A percentile compares a stretch with the other conserved stretches of the same genome.
phyloP scores from a whole-genome alignment of 179 eudicot species.

The Spergularia azorica region DNA sequence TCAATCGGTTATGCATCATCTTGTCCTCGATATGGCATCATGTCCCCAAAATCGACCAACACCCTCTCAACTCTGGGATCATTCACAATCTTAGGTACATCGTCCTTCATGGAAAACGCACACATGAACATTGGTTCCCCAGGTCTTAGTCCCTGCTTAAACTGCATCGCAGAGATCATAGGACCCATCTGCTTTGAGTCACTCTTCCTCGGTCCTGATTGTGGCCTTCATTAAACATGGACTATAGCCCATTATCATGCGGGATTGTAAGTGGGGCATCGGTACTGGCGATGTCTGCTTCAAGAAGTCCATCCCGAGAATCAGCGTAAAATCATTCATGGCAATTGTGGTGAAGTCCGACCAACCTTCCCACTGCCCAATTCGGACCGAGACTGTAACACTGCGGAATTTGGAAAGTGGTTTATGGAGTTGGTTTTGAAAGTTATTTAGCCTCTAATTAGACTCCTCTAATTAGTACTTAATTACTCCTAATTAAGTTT shows the following conservation, averaged over 20 bases:
- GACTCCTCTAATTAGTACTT: too few relatives aligned
- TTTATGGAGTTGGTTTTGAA: too few relatives aligned
- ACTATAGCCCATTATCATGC: too few relatives aligned
- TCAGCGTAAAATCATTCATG: not conserved
- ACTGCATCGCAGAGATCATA: not conserved
- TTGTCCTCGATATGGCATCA: not conserved
- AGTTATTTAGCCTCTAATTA: too few relatives aligned
- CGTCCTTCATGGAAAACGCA: not conserved
- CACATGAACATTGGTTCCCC: not conserved
- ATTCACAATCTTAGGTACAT: not conserved
- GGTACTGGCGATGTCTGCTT: not conserved
- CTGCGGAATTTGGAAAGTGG: too few relatives aligned
- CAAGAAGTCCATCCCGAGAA: not conserved
- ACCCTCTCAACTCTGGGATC: not conserved
- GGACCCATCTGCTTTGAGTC: not conserved
- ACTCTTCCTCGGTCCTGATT: not conserved
- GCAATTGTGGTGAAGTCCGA: not conserved
- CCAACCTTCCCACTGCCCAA: not conserved
- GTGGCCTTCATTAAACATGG: not conserved
- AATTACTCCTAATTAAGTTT: too few relatives aligned
- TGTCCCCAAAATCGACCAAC: not conserved
- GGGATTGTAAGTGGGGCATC: too few relatives aligned
- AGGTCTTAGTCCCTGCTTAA: not conserved
- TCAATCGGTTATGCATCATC: too few relatives aligned
- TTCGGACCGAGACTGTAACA: not conserved